Conservation (phyloP, 495 filamentous ascomycete genomes). For the Penicillium bovifimosum region DNA sequence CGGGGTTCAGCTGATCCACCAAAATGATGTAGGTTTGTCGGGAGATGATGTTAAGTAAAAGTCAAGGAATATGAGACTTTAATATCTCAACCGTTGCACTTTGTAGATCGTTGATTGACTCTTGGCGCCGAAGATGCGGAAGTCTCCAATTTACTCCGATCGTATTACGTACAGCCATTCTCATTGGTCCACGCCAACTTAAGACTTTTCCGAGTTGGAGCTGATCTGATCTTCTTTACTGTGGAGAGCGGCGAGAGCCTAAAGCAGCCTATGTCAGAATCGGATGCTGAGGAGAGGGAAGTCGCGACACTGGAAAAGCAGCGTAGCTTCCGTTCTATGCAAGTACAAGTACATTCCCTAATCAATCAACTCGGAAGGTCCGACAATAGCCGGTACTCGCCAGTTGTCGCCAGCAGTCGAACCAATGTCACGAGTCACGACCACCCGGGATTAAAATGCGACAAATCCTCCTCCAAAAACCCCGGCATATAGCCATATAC, state of each 20-base stretch:
- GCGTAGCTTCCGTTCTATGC: no score
- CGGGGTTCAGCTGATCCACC: background rate
- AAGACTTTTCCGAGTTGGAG: constrained; percentile 7
- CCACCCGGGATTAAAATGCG: constrained; percentile 44
- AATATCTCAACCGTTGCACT: background rate
- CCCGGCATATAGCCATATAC: constrained; percentile 63
- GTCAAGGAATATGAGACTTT: background rate
- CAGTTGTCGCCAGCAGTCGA: background rate
- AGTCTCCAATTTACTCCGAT: constrained; percentile 21
- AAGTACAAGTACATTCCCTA: no score
- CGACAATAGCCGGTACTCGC: no score
- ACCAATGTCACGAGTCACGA: background rate
- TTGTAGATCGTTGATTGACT: constrained; percentile 20
- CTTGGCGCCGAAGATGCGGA: constrained; percentile 15
- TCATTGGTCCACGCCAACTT: constrained; percentile 21
- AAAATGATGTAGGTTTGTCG: constrained; percentile 6
- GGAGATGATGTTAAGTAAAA: constrained; percentile 15
- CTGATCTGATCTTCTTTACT: no score
- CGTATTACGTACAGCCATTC: constrained; percentile 21
- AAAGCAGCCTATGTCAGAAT: no score
- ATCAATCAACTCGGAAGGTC: no score
- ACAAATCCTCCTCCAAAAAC: constrained; percentile 55
- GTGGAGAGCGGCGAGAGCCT: no score
- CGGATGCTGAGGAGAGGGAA: no score
- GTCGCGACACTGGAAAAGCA: no score